Percentiles rank a stretch among this genome's conserved stretches.
Evolutionary conservation across 208 protist genomes (phyloP).

Genomic region (Acanthamoeba rhysodes): DNA sequence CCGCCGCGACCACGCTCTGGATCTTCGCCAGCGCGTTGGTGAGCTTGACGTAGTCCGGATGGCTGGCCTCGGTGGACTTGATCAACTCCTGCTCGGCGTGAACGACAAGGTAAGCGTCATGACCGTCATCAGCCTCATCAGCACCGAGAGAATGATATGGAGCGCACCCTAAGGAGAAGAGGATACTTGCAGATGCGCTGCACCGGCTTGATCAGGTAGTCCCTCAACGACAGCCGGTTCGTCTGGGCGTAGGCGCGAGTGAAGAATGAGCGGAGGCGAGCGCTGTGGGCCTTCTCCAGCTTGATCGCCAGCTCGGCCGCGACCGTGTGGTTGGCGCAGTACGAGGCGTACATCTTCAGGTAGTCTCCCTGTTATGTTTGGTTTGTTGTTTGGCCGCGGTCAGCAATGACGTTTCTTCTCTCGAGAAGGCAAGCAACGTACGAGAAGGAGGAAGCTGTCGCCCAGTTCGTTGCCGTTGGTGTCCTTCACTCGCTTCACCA

Average conservation of each 20-base stretch:
- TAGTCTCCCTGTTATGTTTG: slow-evolving; percentile 45
- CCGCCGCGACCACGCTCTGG: neutral
- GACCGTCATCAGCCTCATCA: slow-evolving; percentile 24
- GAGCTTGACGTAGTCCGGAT: neutral
- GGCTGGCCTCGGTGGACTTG: neutral
- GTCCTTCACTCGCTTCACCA: neutral
- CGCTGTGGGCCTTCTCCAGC: slow-evolving; percentile 53
- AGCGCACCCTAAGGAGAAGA: neutral
- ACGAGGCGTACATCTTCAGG: slow-evolving; percentile 62
- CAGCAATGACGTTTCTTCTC: neutral
- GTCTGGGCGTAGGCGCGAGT: neutral
- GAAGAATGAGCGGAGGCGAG: neutral
- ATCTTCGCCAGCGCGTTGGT: slow-evolving; percentile 18
- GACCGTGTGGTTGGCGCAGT: slow-evolving; percentile 33
- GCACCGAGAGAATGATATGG: neutral
- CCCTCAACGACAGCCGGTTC: slow-evolving; percentile 7
- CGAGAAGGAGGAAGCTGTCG: slow-evolving; percentile 58
- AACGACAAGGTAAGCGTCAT: neutral
- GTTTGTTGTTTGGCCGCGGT: neutral
- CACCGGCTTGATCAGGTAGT: slow-evolving; percentile 63
- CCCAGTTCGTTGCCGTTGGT: slow-evolving; percentile 68
- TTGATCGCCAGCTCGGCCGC: neutral
- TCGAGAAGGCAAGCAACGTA: neutral
- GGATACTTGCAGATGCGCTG: slow-evolving; percentile 29
- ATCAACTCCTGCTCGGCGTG: neutral